Conservation (phyloP, 345 rosid species). For the Isatis tinctoria region DNA sequence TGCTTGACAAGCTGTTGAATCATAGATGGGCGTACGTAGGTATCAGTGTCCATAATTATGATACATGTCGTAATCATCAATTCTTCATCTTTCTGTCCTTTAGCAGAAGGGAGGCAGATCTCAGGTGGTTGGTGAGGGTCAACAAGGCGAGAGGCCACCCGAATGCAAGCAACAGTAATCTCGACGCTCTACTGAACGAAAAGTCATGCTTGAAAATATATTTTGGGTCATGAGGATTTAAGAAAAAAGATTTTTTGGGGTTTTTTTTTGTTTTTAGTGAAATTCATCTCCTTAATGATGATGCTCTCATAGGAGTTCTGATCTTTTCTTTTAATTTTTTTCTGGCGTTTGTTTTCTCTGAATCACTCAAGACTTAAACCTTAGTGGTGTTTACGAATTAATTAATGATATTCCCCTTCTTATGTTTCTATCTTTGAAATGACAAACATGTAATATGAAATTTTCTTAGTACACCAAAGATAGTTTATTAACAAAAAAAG, state of each 20-base stretch:
- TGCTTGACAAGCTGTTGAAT: background rate
- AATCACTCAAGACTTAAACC: background rate
- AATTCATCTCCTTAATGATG: background rate
- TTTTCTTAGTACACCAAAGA: background rate
- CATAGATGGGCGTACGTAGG: background rate
- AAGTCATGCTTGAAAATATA: background rate
- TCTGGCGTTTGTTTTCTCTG: slow-evolving; percentile 8
- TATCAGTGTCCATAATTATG: background rate
- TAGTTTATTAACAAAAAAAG: background rate
- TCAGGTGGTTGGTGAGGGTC: slow-evolving; percentile 36
- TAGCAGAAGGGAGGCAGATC: slow-evolving; percentile 52
- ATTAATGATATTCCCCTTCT: background rate
- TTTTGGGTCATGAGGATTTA: background rate
- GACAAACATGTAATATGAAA: background rate
- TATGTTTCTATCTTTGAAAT: background rate
- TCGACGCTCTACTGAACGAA: background rate
- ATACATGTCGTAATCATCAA: background rate
- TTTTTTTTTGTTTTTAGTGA: background rate
- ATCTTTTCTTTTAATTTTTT: background rate
- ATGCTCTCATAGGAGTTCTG: slow-evolving; percentile 14
- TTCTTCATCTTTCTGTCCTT: background rate
- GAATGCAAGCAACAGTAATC: slow-evolving; percentile 87
- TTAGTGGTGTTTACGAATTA: slow-evolving; percentile 9
- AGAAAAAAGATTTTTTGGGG: background rate
- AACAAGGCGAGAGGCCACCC: slow-evolving; percentile 72